Percentiles rank a stretch among this genome's conserved stretches.
Evolutionary conservation across 441 rosid genomes (phyloP).

Genomic region (Pelargonium fulgidum): DNA sequence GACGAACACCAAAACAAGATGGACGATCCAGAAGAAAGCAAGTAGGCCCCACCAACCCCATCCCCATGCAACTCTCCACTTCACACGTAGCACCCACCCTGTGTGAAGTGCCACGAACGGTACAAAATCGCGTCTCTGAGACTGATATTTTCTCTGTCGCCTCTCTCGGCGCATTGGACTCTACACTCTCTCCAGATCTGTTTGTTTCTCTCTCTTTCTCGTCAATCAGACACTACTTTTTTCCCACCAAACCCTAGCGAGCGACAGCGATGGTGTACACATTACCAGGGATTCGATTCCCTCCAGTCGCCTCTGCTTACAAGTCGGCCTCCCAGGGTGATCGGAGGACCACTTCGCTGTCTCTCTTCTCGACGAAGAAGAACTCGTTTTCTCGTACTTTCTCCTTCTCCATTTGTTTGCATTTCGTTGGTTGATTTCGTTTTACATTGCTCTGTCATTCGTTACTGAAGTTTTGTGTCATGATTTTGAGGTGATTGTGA

Average conservation of each 20-base stretch:
- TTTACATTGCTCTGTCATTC: background rate
- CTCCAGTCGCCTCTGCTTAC: conserved; percentile 33
- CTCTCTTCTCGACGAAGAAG: conserved; percentile 40
- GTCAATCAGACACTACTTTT: background rate
- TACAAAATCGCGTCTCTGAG: background rate
- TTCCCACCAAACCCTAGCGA: background rate
- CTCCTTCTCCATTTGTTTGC: conserved; percentile 12
- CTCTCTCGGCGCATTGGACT: conserved; percentile 19
- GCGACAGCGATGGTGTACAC: conserved; percentile 44
- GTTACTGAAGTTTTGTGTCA: background rate
- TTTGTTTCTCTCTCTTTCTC: background rate
- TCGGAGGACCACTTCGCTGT: conserved; percentile 33
- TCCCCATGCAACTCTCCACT: conserved; percentile 18
- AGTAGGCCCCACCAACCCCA: conserved; percentile 20
- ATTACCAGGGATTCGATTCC: conserved; percentile 46
- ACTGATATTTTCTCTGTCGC: conserved; percentile 15
- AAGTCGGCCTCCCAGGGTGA: conserved; percentile 37
- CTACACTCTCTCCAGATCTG: conserved; percentile 6
- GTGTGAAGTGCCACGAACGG: conserved; percentile 9
- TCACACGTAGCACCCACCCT: conserved; percentile 26
- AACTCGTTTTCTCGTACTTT: conserved; percentile 41
- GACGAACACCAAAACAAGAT: background rate
- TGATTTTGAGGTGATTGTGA: background rate
- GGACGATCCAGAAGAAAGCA: conserved; percentile 18
- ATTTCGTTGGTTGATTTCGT: background rate